Evolutionary conservation across 495 filamentous ascomycete genomes (phyloP).

Genomic region (Hamigera avellanea): DNA sequence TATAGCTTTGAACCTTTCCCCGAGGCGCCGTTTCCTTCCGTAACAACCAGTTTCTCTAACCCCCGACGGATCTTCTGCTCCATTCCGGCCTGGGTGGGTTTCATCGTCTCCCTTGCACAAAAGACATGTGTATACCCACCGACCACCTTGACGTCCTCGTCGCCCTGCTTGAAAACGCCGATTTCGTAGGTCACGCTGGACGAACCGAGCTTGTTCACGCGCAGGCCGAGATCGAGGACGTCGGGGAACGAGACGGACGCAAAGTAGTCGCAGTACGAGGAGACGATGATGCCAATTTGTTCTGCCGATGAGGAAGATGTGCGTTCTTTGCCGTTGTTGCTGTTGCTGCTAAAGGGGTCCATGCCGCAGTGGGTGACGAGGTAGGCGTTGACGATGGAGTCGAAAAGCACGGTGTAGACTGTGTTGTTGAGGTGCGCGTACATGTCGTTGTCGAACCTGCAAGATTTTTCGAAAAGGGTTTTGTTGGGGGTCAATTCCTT

Average conservation of each 20-base stretch:
- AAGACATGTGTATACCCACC: slow-evolving; percentile 87
- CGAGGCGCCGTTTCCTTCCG: neutral
- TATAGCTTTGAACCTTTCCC: no score
- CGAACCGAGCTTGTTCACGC: slow-evolving; percentile 72
- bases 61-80: slow-evolving; percentile 28
- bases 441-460: slow-evolving; percentile 94
- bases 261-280: slow-evolving; percentile 77
- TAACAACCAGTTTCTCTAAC: slow-evolving; percentile 37
- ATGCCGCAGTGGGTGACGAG: slow-evolving; percentile 71
- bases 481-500: no score
- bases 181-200: slow-evolving; percentile 91
- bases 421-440: slow-evolving; percentile 83
- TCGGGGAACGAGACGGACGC: slow-evolving; percentile 73
- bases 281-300: slow-evolving; percentile 73
- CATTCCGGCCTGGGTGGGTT: slow-evolving; percentile 43
- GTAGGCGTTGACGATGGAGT: slow-evolving; percentile 85
- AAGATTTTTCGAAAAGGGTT: no score
- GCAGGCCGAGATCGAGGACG: slow-evolving; percentile 65
- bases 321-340: slow-evolving; percentile 8
- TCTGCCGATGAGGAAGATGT: slow-evolving; percentile 1
- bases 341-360: slow-evolving; percentile 46
- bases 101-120: slow-evolving; percentile 60
- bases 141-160: slow-evolving; percentile 70
- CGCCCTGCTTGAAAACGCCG: slow-evolving; percentile 67
- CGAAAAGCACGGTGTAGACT: slow-evolving; percentile 70